A percentile compares a stretch with the other conserved stretches of the same genome.
Evolutionary conservation across 2,329 filamentous ascomycete genomes (phyloP).

Genomic region (Leptographium galeiforme): DNA sequence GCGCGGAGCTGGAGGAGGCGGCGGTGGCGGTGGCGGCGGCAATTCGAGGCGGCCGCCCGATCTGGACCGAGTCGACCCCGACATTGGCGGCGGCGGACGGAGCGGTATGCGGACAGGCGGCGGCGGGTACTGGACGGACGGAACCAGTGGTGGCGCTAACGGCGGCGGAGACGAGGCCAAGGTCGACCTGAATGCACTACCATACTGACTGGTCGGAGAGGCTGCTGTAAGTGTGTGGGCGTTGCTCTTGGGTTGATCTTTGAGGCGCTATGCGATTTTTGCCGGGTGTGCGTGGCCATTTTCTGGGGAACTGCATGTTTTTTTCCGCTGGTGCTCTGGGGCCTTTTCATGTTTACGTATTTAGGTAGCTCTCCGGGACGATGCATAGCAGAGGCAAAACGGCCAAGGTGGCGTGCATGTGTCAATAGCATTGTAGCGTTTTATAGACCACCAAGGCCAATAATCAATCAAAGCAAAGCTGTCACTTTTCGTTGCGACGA

Average conservation of each 20-base stretch:
- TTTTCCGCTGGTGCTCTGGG: not conserved
- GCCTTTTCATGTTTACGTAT: not conserved
- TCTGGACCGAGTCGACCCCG: constrained; percentile 11
- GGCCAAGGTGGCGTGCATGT: not conserved
- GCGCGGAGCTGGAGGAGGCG: constrained; percentile 7
- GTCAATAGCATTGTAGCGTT: not conserved
- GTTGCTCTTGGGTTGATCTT: not conserved
- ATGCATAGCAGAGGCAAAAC: not conserved
- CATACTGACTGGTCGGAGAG: constrained; percentile 3
- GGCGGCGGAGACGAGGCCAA: constrained; percentile 7
- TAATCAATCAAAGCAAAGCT: not conserved
- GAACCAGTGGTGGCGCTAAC: not conserved
- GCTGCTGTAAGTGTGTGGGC: not conserved
- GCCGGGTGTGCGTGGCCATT: not conserved
- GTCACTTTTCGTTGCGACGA: not conserved
- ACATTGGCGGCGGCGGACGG: constrained; percentile 10
- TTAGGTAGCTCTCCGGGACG: not conserved
- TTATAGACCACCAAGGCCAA: not conserved
- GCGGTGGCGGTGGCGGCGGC: constrained; percentile 3
- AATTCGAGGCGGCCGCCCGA: constrained; percentile 8
- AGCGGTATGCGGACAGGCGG: constrained; percentile 5
- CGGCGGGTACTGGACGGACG: constrained; percentile 1
- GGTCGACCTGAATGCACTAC: constrained; percentile 12
- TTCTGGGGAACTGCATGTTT: not conserved
- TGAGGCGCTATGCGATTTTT: not conserved